Evolutionary conservation across 2,329 filamentous ascomycete species (phyloP), one percentile per base, ranked within the genome.

Genomic region (Diplocarpon mali): DNA sequence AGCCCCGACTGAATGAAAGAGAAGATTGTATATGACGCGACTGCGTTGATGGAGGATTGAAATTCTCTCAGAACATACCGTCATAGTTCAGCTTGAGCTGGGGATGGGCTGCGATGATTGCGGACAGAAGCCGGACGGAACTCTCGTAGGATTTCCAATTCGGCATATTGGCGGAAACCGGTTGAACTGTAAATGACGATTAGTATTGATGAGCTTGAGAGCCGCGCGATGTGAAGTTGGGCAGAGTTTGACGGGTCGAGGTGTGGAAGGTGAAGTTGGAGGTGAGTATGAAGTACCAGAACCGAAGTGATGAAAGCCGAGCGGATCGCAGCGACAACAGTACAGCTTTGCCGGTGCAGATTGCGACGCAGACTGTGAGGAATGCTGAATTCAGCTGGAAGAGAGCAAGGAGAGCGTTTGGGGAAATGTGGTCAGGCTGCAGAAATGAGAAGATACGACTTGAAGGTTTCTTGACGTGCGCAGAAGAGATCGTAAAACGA

Each of bases 91-190:
- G 70, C 49, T 71, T 75, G 0, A 73, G 56, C 0, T 65, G 64
- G 0, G 71, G 71, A 43, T 75, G 69, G 2, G 75, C 73, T 0
- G 76, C 78, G 0, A 82, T 64, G 17, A 81, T 71, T 5, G 78
- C 77, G 1, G 75, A 71, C 2, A 81, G 65, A 30, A 82, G 70
- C 37, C 78, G 75, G 15, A 71, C 69, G 52, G 76, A 74, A 0
- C 72, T 67, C 59, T 81, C 76, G 57, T 76, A 78, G 2, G 67
- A 69, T 50, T 71, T 73, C 64, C 79, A 81, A 53, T 76, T 79
- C 3, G 71, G 64, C 73, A 76, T 76, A 1, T 14, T 62, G 52
- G 7, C 34, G 29, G 53, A 11, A 38, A 42, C 17, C 7, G 13
- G 11, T 12, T 28, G 13, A 40, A 16, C 48, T 50, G 42, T 47